Evolutionary conservation across 768 basidiomycete genomes (phyloP), one percentile per base, ranked within the genome.

Genomic region (Clavulina sp.): DNA sequence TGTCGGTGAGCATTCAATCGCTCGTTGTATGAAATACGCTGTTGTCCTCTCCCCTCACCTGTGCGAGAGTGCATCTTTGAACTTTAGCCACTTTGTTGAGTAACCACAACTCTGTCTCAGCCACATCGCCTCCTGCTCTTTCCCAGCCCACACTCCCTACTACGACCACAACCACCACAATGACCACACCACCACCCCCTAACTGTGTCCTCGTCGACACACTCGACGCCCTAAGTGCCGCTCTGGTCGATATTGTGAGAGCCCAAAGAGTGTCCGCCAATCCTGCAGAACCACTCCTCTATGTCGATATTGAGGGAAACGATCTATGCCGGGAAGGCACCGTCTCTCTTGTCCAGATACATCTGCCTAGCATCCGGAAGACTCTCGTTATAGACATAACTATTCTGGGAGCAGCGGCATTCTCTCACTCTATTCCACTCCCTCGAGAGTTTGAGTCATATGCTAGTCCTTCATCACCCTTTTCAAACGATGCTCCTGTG

Each of bases 321-420:
- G 52, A 55, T 53, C 54, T 55, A 13, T 55, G 54, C 33, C 40
- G 54, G 7, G 23, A 53, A 9, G 54, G 54, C 6, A 53, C 53
- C 9, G 44, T 55, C 18, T 47, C 53, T 28, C 44, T 55, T 4
- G 34, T 52, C 16, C 29, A 54, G 7, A 38, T 55, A 4, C 33
- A 55, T 38, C 43, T 51, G 21, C 33, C 38, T 19, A 54, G 53
- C 9, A 26, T 55, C 29, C 18, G 23, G 32, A 55, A 24, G 52
- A 55, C 54, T 18, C 54, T 56, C 33, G 29, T 55, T 24, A 28
- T 55, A 28, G 54, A 55, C 29, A 52, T 55, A 2, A 29, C 26
- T n/a, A 33, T 43, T 23, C 43, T 55, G 4, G 54, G 54, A n/a
- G 31, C 36, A 29, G n/a, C 16, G 7, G 33, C 52, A 6, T 55